Evolutionary conservation across 2,329 filamentous ascomycete genomes (phyloP).

Genomic region (Botrytis fragariae): DNA sequence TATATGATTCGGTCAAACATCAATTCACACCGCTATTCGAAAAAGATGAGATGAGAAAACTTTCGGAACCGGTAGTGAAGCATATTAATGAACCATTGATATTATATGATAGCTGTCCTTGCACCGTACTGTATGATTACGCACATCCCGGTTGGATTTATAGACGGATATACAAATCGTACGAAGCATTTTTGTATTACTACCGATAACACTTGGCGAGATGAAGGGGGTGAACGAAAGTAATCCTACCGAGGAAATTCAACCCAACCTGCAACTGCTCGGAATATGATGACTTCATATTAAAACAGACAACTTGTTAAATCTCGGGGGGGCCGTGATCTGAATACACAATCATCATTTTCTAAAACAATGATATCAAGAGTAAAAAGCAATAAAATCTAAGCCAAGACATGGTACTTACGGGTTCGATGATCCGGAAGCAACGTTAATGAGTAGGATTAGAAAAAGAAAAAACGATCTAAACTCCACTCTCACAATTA

Average conservation of each 20-base stretch:
- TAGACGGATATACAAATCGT: not conserved
- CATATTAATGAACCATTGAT: not conserved
- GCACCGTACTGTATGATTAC: slow-evolving; percentile 1
- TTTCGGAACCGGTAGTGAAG: not conserved
- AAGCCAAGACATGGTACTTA: slow-evolving; percentile 5
- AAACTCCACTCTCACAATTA: slow-evolving; percentile 8
- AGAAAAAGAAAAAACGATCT: not conserved
- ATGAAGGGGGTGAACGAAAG: slow-evolving; percentile 7
- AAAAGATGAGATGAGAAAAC: slow-evolving; percentile 11
- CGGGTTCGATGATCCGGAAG: slow-evolving; percentile 8
- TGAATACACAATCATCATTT: slow-evolving; percentile 3
- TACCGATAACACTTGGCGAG: slow-evolving; percentile 5
- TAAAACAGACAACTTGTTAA: not conserved
- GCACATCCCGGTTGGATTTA: not conserved
- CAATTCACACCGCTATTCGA: slow-evolving; percentile 17
- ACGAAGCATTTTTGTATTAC: not conserved
- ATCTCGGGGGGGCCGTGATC: not conserved
- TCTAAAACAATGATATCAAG: not conserved
- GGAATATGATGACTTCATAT: slow-evolving; percentile 6
- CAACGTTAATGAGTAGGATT: not conserved
- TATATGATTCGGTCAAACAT: slow-evolving; percentile 11
- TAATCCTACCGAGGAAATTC: not conserved
- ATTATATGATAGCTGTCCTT: slow-evolving; percentile 6
- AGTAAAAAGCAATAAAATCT: slow-evolving; percentile 9
- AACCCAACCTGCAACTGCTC: not conserved